phyloP scores from a whole-genome alignment of 139 green algal genomes.

The Tetradesmus lagerheimii region DNA sequence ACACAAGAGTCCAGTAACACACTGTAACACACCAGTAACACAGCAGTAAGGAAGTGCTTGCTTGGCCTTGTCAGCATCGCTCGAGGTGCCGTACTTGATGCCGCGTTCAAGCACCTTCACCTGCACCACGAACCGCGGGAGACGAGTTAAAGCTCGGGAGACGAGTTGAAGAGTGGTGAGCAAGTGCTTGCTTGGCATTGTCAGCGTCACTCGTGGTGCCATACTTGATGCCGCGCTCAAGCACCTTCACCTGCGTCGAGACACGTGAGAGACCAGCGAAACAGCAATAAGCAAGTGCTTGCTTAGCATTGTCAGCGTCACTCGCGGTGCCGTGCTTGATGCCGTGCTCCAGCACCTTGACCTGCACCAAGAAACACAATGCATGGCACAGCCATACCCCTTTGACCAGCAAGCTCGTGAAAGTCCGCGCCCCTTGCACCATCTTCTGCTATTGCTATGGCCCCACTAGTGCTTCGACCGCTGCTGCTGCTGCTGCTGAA shows the following conservation, averaged over 20 bases:
- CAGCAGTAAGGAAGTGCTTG: too few relatives aligned
- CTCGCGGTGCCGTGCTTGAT: conserved; percentile 1
- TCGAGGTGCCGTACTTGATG: conserved; percentile 3
- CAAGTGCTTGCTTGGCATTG: not conserved
- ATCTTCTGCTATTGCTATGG: not conserved
- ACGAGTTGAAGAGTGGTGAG: too few relatives aligned
- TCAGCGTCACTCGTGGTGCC: conserved; percentile 3
- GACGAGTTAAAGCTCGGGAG: too few relatives aligned
- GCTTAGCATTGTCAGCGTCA: not conserved
- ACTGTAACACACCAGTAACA: too few relatives aligned
- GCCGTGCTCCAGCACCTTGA: conserved; percentile 30
- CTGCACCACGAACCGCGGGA: too few relatives aligned
- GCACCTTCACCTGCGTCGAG: conserved; percentile 23
- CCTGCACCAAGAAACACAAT: too few relatives aligned
- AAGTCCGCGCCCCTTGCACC: too few relatives aligned
- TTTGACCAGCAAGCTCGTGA: too few relatives aligned
- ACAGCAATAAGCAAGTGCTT: too few relatives aligned
- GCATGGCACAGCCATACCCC: too few relatives aligned
- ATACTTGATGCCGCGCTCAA: conserved; percentile 30
- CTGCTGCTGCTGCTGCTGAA: not conserved
- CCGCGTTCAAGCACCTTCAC: conserved; percentile 30
- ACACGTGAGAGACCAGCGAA: too few relatives aligned
- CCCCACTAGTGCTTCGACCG: conserved; percentile 8
- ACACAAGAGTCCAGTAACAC: too few relatives aligned
- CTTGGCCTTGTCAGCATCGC: not conserved